Evolutionary conservation across 192 early-diverging fungal genomes (phyloP).

Genomic region (Entomortierella parvispora): DNA sequence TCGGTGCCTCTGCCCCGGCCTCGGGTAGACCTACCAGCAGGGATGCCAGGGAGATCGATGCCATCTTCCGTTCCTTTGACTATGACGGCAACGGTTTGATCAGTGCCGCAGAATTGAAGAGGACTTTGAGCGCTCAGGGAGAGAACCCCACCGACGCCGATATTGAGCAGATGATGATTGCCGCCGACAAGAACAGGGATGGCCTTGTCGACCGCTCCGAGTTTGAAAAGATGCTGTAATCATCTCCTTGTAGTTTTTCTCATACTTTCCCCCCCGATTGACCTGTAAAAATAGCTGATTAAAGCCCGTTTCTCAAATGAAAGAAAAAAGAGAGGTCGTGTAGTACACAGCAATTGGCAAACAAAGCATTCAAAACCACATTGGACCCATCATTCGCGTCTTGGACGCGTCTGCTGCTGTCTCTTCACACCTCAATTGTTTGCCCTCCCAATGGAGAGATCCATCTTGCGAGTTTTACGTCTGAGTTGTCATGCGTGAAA

Average conservation of each 20-base stretch:
- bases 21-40: conserved; percentile 19
- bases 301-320: no score
- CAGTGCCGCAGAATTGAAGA: conserved; percentile 54
- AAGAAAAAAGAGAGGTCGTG: background rate
- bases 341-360: background rate
- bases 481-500: no score
- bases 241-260: background rate
- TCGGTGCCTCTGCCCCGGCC: background rate
- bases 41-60: conserved; percentile 18
- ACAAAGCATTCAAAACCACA: no score
- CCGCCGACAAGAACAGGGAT: conserved; percentile 78
- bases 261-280: no score
- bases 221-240: conserved; percentile 64
- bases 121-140: conserved; percentile 62
- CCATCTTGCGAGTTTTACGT: no score
- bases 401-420: no score
- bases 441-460: no score
- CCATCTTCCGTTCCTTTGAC: conserved; percentile 62
- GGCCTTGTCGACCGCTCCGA: conserved; percentile 68
- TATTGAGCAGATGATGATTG: conserved; percentile 82
- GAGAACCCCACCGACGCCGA: conserved; percentile 77
- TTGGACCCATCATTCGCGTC: no score
- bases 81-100: conserved; percentile 62
- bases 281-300: no score
- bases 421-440: no score